Evolutionary conservation across 768 basidiomycete species (phyloP).

Genomic region (Psilocybe cubensis): DNA sequence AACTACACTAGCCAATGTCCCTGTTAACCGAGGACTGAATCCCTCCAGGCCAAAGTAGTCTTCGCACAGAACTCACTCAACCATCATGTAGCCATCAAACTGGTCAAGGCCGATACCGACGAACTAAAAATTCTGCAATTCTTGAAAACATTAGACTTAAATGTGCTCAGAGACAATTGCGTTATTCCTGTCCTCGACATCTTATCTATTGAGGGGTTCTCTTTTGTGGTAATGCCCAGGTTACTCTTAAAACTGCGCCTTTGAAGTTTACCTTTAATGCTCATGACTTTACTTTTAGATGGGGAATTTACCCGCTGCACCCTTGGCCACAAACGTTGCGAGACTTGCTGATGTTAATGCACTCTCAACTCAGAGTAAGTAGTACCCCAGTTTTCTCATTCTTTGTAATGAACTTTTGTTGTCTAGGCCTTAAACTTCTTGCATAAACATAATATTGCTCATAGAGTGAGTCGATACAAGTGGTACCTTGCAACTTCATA

Average conservation of each 20-base stretch:
- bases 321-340: background rate
- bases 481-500: background rate
- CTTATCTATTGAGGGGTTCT: constrained; percentile 21
- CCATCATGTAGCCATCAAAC: constrained; percentile 31
- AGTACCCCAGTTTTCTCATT: no score
- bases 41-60: constrained; percentile 8
- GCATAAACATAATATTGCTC: constrained; percentile 23
- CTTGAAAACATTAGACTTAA: constrained; percentile 15
- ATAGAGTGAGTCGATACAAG: constrained; percentile 15
- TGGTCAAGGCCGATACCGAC: constrained; percentile 21
- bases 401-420: no score
- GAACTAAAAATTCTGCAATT: constrained; percentile 26
- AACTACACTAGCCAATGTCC: no score
- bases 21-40: no score
- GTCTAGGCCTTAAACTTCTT: constrained; percentile 20
- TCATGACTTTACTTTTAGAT: constrained; percentile 8
- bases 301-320: background rate
- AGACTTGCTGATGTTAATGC: constrained; percentile 15
- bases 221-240: constrained; percentile 33
- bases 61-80: constrained; percentile 26
- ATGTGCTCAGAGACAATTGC: constrained; percentile 8
- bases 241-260: background rate
- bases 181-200: constrained; percentile 31
- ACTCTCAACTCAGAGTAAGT: constrained; percentile 17
- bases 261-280: background rate